Percentiles rank a stretch among this genome's conserved stretches.
phyloP scores from a whole-genome alignment of 345 rosid species.

The Brassica nigra region DNA sequence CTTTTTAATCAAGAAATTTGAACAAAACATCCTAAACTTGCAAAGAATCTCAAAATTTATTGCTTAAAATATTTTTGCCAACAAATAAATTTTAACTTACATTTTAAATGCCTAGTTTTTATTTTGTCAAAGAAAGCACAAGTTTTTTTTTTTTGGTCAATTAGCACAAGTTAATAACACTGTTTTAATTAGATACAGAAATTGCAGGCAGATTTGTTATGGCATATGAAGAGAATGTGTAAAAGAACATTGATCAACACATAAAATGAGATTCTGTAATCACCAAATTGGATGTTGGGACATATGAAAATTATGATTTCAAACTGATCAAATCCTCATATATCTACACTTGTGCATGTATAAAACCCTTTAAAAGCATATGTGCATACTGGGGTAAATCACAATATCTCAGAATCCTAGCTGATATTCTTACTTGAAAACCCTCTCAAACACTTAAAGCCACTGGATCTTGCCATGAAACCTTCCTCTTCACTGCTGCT shows the following conservation, averaged over 20 bases:
- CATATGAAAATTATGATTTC: neutral
- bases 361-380: slow-evolving; percentile 16
- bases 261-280: neutral
- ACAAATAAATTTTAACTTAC: neutral
- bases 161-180: neutral
- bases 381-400: slow-evolving; percentile 29
- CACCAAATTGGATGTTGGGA: slow-evolving; percentile 10
- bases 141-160: neutral
- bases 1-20: neutral
- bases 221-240: neutral
- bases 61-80: neutral
- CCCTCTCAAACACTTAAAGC: slow-evolving; percentile 68
- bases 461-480: slow-evolving; percentile 94
- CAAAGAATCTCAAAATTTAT: neutral
- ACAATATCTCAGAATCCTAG: slow-evolving; percentile 23
- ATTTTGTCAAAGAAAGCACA: neutral
- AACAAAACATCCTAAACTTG: neutral
- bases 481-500: slow-evolving; percentile 77
- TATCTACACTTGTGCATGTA: slow-evolving; percentile 9
- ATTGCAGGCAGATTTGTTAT: neutral
- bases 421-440: neutral
- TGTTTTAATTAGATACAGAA: neutral
- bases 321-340: neutral
- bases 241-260: neutral
- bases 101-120: neutral